These are phyloP conservation scores for Fusarium torreyae DNA, from an alignment of 2,329 filamentous ascomycete species.

Conservation along the genomic window DNA sequence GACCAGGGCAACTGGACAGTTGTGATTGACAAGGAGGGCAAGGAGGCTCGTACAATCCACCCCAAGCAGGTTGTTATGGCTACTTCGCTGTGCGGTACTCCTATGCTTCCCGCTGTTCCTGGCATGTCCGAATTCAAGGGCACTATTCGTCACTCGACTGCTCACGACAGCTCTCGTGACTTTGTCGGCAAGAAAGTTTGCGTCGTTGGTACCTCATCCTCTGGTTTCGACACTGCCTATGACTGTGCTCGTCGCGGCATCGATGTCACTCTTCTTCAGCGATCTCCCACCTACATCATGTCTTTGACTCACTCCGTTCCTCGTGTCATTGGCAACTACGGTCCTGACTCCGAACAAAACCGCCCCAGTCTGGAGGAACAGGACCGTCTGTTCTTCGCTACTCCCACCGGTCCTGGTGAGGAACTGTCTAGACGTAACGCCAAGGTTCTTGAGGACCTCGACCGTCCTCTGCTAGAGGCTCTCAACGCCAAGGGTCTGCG, in stretches of 20 bases:
- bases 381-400: constrained; percentile 69
- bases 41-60: constrained; percentile 26
- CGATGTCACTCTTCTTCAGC: constrained; percentile 26
- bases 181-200: constrained; percentile 25
- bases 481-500: constrained; percentile 47
- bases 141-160: constrained; percentile 14
- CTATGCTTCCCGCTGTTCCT: constrained; percentile 15
- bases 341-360: constrained; percentile 54
- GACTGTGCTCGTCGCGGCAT: constrained; percentile 22
- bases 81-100: constrained; percentile 17
- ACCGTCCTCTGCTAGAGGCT: constrained; percentile 14
- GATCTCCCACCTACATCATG: constrained; percentile 54
- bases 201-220: constrained; percentile 24
- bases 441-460: constrained; percentile 31
- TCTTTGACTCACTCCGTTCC: constrained; percentile 51
- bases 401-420: constrained; percentile 65
- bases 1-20: constrained; percentile 68
- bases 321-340: constrained; percentile 48
- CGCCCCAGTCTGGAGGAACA: constrained; percentile 67
- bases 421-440: constrained; percentile 29
- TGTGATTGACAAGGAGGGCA: constrained; percentile 53
- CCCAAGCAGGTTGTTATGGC: constrained; percentile 24
- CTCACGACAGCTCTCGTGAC: constrained; percentile 17
- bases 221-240: constrained; percentile 25
- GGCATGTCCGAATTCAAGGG: constrained; percentile 20